Percentiles rank a stretch among this genome's conserved stretches.
Conservation (phyloP, 140 eudicot species). For the Oenanthe javanica region DNA sequence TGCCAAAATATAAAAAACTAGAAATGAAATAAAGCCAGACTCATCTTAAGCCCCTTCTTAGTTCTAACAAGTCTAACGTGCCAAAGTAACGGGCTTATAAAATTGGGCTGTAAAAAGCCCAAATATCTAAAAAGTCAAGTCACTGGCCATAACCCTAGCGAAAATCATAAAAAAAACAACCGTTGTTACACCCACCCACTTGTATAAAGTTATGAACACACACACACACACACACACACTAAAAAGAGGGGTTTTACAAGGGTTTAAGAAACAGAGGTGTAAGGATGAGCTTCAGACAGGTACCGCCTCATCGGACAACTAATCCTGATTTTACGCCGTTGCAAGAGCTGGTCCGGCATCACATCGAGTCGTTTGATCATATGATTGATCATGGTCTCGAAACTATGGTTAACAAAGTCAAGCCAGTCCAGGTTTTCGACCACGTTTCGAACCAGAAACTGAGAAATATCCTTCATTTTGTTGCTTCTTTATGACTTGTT, state of each 20-base stretch:
- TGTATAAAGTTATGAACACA: neutral
- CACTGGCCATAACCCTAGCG: neutral
- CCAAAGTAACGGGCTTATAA: neutral
- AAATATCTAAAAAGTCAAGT: neutral
- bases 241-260: conserved; percentile 6
- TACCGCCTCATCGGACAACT: conserved; percentile 41
- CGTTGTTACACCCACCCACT: neutral
- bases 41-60: too few species aligned
- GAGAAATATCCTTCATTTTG: conserved; percentile 72
- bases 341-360: conserved; percentile 64
- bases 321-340: conserved; percentile 52
- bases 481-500: neutral
- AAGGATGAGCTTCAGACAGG: neutral
- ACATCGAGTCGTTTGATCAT: conserved; percentile 73
- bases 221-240: neutral
- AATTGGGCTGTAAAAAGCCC: neutral
- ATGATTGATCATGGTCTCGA: conserved; percentile 66
- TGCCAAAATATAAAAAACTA: too few species aligned
- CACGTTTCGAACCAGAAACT: conserved; percentile 36
- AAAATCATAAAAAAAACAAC: neutral
- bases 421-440: conserved; percentile 53
- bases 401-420: conserved; percentile 38
- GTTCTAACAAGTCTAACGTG: neutral
- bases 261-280: neutral
- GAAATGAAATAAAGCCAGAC: too few species aligned